phyloP scores from a whole-genome alignment of 2,329 filamentous ascomycete genomes.

The Metarhizium robertsii region DNA sequence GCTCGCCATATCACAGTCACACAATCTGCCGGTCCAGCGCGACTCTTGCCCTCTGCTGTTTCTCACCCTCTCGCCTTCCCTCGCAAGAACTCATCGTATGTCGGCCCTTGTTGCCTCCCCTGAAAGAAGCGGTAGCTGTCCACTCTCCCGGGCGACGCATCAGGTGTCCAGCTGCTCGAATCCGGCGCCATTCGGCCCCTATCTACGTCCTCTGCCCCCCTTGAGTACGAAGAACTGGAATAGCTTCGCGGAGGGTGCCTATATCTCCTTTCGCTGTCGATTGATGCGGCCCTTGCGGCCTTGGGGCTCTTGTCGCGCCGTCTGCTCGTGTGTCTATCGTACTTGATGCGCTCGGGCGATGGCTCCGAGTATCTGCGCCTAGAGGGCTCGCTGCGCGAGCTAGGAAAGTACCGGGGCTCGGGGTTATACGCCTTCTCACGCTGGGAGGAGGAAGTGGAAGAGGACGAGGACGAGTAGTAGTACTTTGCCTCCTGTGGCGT shows the following conservation, averaged over 20 bases:
- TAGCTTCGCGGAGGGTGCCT: background rate
- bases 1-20: background rate
- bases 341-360: background rate
- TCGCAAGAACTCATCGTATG: conserved; percentile 15
- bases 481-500: background rate
- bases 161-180: conserved; percentile 5
- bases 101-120: conserved; percentile 12
- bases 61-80: background rate
- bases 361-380: background rate
- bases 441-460: background rate
- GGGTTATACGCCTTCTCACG: background rate
- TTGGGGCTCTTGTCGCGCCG: conserved; percentile 2
- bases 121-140: conserved; percentile 20
- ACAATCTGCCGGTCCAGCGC: too few relatives aligned
- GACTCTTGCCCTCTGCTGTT: background rate
- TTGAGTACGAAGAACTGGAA: background rate
- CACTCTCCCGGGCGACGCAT: conserved; percentile 9
- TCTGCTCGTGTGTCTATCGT: background rate
- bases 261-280: background rate
- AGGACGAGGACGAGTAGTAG: background rate
- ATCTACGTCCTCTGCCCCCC: background rate
- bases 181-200: background rate
- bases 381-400: background rate
- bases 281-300: background rate
- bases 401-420: background rate